Percentiles rank a stretch among this genome's conserved stretches.
phyloP scores from a whole-genome alignment of 495 filamentous ascomycete species.

The Pyronema domesticum region DNA sequence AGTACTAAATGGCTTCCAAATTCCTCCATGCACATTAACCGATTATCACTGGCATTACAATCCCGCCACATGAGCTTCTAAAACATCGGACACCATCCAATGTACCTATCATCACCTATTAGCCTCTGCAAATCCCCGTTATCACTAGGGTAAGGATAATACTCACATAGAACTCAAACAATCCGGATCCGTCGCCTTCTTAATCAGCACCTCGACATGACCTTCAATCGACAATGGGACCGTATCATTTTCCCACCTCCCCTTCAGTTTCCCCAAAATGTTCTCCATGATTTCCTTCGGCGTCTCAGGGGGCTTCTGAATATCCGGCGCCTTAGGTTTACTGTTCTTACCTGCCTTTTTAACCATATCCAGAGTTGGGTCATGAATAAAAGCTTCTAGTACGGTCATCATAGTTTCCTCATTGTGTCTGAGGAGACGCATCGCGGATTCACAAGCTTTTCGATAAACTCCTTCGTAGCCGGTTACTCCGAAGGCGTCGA shows the following conservation, averaged over 20 bases:
- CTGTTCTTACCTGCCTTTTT: conserved; percentile 44
- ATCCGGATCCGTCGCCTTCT: conserved; percentile 56
- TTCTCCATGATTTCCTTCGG: conserved; percentile 79
- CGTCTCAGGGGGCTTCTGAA: background rate
- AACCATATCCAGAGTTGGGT: conserved; percentile 84
- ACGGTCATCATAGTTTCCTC: conserved; percentile 95
- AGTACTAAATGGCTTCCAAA: no score
- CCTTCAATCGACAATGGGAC: conserved; percentile 89
- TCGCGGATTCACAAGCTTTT: conserved; percentile 71
- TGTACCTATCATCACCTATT: conserved; percentile 32
- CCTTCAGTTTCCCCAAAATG: conserved; percentile 71
- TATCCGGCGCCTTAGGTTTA: conserved; percentile 44
- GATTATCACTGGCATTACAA: background rate
- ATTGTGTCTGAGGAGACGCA: conserved; percentile 68
- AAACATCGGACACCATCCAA: conserved; percentile 68
- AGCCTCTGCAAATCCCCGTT: background rate
- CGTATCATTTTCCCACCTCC: conserved; percentile 64
- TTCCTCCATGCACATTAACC: no score
- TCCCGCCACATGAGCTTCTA: background rate
- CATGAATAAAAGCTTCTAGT: conserved; percentile 87
- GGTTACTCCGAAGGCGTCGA: conserved; percentile 85
- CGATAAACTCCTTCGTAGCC: conserved; percentile 81
- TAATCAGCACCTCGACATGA: conserved; percentile 81
- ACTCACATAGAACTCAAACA: conserved; percentile 67
- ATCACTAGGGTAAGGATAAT: background rate